Conservation (phyloP, 2,329 filamentous ascomycete species). For the Emmonsiellopsis sp. region DNA sequence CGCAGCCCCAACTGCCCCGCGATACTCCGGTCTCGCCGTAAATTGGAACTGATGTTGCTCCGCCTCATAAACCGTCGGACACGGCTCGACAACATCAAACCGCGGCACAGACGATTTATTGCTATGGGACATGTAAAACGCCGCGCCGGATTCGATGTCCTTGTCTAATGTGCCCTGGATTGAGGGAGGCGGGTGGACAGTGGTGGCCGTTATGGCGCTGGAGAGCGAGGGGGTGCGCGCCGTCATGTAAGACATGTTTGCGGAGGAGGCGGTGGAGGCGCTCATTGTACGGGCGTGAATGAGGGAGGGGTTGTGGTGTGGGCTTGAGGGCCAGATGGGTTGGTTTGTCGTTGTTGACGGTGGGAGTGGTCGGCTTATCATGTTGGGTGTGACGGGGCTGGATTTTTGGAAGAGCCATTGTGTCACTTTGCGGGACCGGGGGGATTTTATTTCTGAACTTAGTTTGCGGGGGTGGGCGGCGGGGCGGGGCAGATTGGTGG, state of each 20-base stretch:
- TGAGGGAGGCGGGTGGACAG: constrained; percentile 9
- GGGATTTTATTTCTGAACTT: constrained; percentile 10
- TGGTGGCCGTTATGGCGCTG: constrained; percentile 16
- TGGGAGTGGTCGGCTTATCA: constrained; percentile 1
- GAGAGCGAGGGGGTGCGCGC: constrained; percentile 21
- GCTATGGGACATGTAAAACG: constrained; percentile 5
- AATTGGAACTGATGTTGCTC: constrained; percentile 10
- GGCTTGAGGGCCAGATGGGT: not conserved
- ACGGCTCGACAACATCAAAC: constrained; percentile 6
- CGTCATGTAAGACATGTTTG: constrained; percentile 18
- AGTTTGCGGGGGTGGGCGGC: constrained; percentile 6
- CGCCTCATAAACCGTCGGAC: constrained; percentile 19
- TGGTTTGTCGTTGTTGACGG: constrained; percentile 14
- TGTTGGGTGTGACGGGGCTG: no score
- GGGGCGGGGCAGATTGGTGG: not conserved
- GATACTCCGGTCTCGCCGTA: not conserved
- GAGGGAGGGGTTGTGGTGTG: constrained; percentile 1
- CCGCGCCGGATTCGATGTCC: constrained; percentile 10
- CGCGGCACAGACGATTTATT: constrained; percentile 5
- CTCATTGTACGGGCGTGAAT: constrained; percentile 23
- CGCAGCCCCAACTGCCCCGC: constrained; percentile 20
- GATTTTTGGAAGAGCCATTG: constrained; percentile 22
- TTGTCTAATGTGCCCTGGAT: constrained; percentile 12
- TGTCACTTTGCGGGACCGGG: constrained; percentile 19
- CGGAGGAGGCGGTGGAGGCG: constrained; percentile 25